Evolutionary conservation across 2,329 filamentous ascomycete genomes (phyloP).

Genomic region (Fusarium dimerum): DNA sequence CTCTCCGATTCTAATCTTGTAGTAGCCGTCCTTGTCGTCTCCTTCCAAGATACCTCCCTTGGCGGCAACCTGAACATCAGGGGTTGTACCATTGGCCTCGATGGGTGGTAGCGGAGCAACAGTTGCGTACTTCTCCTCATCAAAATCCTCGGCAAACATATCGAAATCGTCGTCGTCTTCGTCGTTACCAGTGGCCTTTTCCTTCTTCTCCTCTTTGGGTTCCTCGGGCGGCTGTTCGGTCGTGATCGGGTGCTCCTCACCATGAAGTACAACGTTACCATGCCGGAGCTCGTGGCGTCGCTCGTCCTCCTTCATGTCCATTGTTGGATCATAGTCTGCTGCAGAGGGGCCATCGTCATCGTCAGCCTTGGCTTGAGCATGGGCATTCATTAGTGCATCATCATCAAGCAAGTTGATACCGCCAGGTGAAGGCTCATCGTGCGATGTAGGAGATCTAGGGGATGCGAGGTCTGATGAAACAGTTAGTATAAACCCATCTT

Average conservation of each 20-base stretch:
- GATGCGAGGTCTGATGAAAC: conserved; percentile 38
- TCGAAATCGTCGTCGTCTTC: conserved; percentile 65
- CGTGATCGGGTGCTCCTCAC: conserved; percentile 39
- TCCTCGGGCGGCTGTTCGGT: conserved; percentile 28
- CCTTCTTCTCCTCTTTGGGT: conserved; percentile 27
- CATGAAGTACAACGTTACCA: conserved; percentile 54
- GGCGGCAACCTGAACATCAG: conserved; percentile 59
- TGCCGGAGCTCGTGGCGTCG: conserved; percentile 67
- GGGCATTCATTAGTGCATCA: conserved; percentile 65
- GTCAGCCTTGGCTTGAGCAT: conserved; percentile 43
- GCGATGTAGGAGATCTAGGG: conserved; percentile 46
- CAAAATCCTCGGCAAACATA: conserved; percentile 87
- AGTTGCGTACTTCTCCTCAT: conserved; percentile 64
- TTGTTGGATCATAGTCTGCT: conserved; percentile 86
- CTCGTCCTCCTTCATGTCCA: conserved; percentile 85
- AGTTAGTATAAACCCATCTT: conserved; percentile 23
- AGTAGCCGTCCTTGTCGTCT: conserved; percentile 93
- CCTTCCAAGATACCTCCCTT: conserved; percentile 84
- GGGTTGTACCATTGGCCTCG: conserved; percentile 47
- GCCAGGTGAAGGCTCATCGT: conserved; percentile 56
- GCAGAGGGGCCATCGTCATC: conserved; percentile 80
- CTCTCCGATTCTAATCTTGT: conserved; percentile 91
- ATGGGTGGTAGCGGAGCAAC: conserved; percentile 36
- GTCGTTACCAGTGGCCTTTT: conserved; percentile 38
- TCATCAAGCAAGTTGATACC: conserved; percentile 67